phyloP scores from a whole-genome alignment of 2,329 filamentous ascomycete genomes.

The Hypoxylon sp. region DNA sequence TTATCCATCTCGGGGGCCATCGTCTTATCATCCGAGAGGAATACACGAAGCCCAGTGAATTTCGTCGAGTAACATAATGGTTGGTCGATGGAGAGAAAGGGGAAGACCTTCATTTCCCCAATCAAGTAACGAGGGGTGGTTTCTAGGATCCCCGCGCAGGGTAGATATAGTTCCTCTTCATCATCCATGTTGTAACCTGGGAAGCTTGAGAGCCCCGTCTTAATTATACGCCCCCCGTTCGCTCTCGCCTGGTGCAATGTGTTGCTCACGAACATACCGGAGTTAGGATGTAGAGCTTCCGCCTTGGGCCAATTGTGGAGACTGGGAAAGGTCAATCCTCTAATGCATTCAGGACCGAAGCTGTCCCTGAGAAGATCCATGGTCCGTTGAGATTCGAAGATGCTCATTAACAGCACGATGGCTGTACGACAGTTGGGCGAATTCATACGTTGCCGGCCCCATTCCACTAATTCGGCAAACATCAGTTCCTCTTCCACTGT shows the following conservation, averaged over 20 bases:
- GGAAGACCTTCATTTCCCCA: no score
- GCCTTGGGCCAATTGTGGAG: background rate
- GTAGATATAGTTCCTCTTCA: background rate
- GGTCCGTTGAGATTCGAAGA: background rate
- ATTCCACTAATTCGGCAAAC: background rate
- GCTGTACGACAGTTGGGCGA: background rate
- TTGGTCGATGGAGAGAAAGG: no score
- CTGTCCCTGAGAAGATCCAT: background rate
- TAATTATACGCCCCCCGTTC: background rate
- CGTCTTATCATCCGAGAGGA: background rate
- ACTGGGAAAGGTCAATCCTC: background rate
- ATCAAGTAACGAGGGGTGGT: background rate
- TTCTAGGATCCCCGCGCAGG: background rate
- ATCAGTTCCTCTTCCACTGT: background rate
- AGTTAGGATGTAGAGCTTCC: background rate
- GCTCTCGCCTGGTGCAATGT: background rate
- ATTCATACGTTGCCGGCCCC: background rate
- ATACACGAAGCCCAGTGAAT: background rate
- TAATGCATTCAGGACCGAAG: background rate
- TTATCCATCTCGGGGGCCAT: background rate
- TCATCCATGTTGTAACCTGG: background rate
- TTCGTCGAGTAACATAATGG: background rate
- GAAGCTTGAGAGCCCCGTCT: background rate
- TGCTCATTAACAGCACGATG: background rate
- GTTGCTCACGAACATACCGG: background rate